These are phyloP conservation scores for Cercospora janseana DNA, from an alignment of 2,329 filamentous ascomycete species.

Conservation along the genomic window DNA sequence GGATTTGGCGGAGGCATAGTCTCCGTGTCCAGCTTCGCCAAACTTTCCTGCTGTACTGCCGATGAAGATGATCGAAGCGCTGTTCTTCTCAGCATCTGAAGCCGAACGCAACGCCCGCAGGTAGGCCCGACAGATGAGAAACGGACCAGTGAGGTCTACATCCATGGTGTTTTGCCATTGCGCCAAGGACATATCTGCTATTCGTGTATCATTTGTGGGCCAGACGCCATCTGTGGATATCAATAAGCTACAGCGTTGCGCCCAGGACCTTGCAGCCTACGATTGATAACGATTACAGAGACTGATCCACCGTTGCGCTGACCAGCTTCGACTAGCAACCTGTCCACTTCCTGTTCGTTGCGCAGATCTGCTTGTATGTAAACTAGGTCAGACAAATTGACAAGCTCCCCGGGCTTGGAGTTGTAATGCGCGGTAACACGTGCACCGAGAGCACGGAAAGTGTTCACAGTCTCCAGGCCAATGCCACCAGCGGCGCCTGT, in stretches of 20 bases:
- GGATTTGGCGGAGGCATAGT: constrained; percentile 34
- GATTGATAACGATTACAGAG: constrained; percentile 44
- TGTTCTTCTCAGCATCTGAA: constrained; percentile 22
- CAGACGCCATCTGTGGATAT: background rate
- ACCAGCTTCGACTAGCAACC: constrained; percentile 34
- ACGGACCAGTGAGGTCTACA: constrained; percentile 35
- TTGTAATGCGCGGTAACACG: constrained; percentile 44
- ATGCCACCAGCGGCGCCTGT: constrained; percentile 34
- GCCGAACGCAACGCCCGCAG: constrained; percentile 27
- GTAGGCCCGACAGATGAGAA: constrained; percentile 32
- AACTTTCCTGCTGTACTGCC: constrained; percentile 39
- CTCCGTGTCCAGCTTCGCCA: constrained; percentile 35
- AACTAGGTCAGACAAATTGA: constrained; percentile 27
- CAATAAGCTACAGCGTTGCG: background rate
- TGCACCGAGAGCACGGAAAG: constrained; percentile 37
- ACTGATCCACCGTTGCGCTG: constrained; percentile 39
- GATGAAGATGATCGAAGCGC: constrained; percentile 35
- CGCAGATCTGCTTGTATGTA: constrained; percentile 38
- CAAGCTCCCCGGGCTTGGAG: constrained; percentile 38
- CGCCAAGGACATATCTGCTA: constrained; percentile 32
- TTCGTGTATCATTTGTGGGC: constrained; percentile 18
- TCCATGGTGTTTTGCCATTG: constrained; percentile 35
- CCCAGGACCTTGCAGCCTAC: constrained; percentile 13
- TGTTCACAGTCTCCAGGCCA: constrained; percentile 41
- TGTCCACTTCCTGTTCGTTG: constrained; percentile 34